Percentiles rank a stretch among this genome's conserved stretches.
These are phyloP conservation scores for Candida methanosorbosa DNA, from an alignment of 805 yeast genomes.

Conservation along the genomic window DNA sequence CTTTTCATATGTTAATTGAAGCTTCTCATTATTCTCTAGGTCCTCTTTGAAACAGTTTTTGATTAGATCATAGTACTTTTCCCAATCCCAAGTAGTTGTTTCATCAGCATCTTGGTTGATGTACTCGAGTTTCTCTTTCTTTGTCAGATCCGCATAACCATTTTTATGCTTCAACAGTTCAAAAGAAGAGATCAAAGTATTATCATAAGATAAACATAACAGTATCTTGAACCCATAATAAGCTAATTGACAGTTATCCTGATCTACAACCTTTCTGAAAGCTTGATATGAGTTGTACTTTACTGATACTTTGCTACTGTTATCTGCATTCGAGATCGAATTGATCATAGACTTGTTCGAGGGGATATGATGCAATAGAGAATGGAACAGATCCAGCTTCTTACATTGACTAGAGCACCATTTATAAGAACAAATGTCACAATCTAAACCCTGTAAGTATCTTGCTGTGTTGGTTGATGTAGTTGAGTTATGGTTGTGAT, in stretches of 20 bases:
- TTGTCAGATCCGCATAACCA: neutral
- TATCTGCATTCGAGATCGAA: slow-evolving; percentile 3
- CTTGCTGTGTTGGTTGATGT: slow-evolving; percentile 9
- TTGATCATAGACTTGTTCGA: slow-evolving; percentile 20
- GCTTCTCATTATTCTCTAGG: neutral
- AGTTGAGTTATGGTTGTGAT: too few relatives aligned
- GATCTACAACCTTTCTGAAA: slow-evolving; percentile 8
- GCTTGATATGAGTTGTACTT: slow-evolving; percentile 15
- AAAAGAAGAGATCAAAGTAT: slow-evolving; percentile 7
- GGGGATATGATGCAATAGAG: slow-evolving; percentile 19
- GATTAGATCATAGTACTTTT: slow-evolving; percentile 7
- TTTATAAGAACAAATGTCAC: slow-evolving; percentile 17
- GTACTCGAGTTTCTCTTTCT: too few relatives aligned
- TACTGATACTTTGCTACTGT: slow-evolving; percentile 8
- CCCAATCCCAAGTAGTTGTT: too few relatives aligned
- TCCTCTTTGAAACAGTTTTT: slow-evolving; percentile 15
- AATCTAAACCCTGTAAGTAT: slow-evolving; percentile 22
- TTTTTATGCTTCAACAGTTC: slow-evolving; percentile 6
- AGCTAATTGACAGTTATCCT: slow-evolving; percentile 7
- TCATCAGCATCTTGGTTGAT: too few relatives aligned
- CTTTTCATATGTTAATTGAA: slow-evolving; percentile 4
- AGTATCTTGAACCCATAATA: slow-evolving; percentile 12
- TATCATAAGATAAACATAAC: slow-evolving; percentile 14
- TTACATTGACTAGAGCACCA: slow-evolving; percentile 24
- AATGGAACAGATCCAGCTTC: slow-evolving; percentile 18